Evolutionary conservation across 2,329 filamentous ascomycete genomes (phyloP).

Genomic region (Endothia cerciana): DNA sequence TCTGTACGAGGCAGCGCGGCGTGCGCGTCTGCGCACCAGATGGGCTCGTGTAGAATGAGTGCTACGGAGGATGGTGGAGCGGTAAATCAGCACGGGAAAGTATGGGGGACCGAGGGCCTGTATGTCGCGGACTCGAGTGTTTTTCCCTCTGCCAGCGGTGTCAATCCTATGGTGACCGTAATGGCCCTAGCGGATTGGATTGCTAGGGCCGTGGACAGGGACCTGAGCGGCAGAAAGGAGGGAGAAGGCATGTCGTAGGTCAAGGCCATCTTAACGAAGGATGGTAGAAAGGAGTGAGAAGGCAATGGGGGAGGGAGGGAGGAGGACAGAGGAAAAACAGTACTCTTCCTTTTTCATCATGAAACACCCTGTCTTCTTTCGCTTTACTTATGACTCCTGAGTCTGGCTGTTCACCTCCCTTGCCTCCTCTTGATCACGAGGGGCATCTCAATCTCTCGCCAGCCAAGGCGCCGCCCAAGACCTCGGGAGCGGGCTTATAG

Average conservation of each 20-base stretch:
- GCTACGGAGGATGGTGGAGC: constrained; percentile 54
- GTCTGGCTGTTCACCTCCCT: too few relatives aligned
- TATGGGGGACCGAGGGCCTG: constrained; percentile 69
- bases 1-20: constrained; percentile 54
- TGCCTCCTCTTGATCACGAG: too few relatives aligned
- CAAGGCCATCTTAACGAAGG: background rate
- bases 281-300: background rate
- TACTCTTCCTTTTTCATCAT: too few relatives aligned
- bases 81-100: constrained; percentile 59
- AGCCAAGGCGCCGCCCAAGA: too few relatives aligned
- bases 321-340: background rate
- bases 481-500: too few relatives aligned
- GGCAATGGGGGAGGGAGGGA: background rate
- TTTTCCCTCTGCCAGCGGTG: constrained; percentile 75
- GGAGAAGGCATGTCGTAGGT: background rate
- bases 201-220: constrained; percentile 57
- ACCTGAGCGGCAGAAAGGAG: constrained; percentile 39
- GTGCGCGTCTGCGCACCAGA: constrained; percentile 79
- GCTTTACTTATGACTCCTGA: too few relatives aligned
- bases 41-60: constrained; percentile 78
- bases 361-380: background rate
- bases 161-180: constrained; percentile 80
- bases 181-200: constrained; percentile 74
- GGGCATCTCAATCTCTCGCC: too few relatives aligned
- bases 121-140: constrained; percentile 77